Conservation (phyloP, 495 filamentous ascomycete genomes). For the Trypethelium eluteriae region DNA sequence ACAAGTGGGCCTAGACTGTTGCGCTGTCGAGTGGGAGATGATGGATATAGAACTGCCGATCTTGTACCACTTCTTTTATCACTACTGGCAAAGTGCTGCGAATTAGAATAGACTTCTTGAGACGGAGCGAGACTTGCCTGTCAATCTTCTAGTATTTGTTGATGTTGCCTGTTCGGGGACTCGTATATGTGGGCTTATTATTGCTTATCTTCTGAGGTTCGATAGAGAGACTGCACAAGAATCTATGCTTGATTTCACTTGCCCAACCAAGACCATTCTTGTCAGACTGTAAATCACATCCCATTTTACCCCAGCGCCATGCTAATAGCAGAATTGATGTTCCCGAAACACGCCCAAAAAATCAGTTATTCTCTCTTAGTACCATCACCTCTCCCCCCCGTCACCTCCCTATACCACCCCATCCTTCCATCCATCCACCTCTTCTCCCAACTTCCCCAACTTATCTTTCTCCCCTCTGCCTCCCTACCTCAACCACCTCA, state of each 20-base stretch:
- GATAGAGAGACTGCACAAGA: background rate
- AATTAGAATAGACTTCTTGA: background rate
- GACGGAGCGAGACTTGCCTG: too few species aligned
- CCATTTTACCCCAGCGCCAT: background rate
- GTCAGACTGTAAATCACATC: background rate
- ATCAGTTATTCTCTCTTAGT: background rate
- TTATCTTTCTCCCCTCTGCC: background rate
- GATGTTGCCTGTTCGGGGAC: background rate
- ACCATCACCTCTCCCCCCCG: background rate
- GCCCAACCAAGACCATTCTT: background rate
- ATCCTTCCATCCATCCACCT: too few species aligned
- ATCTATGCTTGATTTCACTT: background rate
- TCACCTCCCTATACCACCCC: background rate
- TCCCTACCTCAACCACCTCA: slow-evolving; percentile 69
- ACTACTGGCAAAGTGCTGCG: too few species aligned
- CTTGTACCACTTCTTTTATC: too few species aligned
- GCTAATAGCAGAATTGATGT: background rate
- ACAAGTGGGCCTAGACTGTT: background rate
- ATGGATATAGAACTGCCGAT: too few species aligned
- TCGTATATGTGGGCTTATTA: background rate
- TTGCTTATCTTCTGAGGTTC: background rate
- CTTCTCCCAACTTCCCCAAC: background rate
- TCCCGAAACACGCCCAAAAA: background rate
- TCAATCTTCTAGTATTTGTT: too few species aligned
- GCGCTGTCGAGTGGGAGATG: too few species aligned